phyloP scores from a whole-genome alignment of 192 early-diverging fungal species.

The Linnemannia exigua region DNA sequence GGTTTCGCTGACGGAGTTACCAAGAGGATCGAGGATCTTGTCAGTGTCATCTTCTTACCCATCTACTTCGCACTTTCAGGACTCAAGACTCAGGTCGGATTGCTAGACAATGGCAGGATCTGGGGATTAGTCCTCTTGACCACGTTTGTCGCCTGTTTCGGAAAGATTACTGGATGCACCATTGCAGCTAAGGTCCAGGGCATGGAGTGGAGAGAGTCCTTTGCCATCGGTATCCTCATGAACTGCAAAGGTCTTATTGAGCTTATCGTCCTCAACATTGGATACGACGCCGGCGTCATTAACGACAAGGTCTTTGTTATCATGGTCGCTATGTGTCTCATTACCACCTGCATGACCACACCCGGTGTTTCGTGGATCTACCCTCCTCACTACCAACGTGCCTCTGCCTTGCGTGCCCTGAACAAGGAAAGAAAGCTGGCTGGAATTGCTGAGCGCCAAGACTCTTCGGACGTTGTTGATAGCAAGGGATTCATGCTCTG shows the following conservation, averaged over 20 bases:
- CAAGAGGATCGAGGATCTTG: slow-evolving; percentile 94
- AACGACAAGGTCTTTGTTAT: slow-evolving; percentile 70
- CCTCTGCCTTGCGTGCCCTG: slow-evolving; percentile 18
- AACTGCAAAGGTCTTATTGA: slow-evolving; percentile 97
- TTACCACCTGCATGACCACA: slow-evolving; percentile 91
- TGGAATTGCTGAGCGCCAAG: slow-evolving; percentile 12
- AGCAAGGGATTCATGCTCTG: slow-evolving; percentile 54
- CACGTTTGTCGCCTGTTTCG: slow-evolving; percentile 80
- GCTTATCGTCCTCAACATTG: slow-evolving; percentile 96
- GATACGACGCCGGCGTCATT: slow-evolving; percentile 87
- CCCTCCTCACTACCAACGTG: slow-evolving; percentile 73
- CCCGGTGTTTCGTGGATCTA: slow-evolving; percentile 84
- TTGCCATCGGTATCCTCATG: slow-evolving; percentile 91
- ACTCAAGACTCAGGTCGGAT: slow-evolving; percentile 86
- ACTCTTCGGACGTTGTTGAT: background rate
- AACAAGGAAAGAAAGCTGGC: slow-evolving; percentile 20
- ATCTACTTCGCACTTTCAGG: slow-evolving; percentile 96
- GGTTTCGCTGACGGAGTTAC: slow-evolving; percentile 90
- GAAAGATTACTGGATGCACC: slow-evolving; percentile 89
- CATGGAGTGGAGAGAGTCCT: slow-evolving; percentile 87
- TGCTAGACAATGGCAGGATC: slow-evolving; percentile 76
- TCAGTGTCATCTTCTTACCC: slow-evolving; percentile 89
- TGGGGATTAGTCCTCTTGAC: slow-evolving; percentile 90
- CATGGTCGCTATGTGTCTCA: slow-evolving; percentile 70
- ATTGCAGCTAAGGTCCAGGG: slow-evolving; percentile 75